Evolutionary conservation across 495 filamentous ascomycete genomes (phyloP).

Genomic region (Penicillium desertorum): DNA sequence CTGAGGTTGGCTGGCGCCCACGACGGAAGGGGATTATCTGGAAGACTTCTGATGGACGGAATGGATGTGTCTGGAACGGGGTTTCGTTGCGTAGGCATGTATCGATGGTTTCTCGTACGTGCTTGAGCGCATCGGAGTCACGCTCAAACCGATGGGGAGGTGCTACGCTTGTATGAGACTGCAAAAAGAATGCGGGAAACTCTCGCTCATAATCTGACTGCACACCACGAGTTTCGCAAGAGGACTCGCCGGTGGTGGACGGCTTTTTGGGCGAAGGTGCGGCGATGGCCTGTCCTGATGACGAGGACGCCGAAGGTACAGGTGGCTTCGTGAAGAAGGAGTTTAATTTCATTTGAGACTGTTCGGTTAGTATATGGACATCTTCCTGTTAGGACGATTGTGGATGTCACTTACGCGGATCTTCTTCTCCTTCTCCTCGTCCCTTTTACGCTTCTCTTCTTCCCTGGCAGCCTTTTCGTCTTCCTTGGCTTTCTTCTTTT

Average conservation of each 20-base stretch:
- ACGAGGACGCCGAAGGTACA: conserved; percentile 19
- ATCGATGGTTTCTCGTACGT: conserved; percentile 50
- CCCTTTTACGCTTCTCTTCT: conserved; percentile 57
- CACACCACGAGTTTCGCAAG: conserved; percentile 14
- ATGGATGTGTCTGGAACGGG: conserved; percentile 28
- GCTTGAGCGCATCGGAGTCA: conserved; percentile 54
- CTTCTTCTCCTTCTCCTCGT: conserved; percentile 67
- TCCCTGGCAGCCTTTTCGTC: conserved; percentile 60
- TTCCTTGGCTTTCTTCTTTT: conserved; percentile 60
- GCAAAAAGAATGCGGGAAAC: conserved; percentile 78
- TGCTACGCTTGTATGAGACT: conserved; percentile 64
- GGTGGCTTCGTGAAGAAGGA: conserved; percentile 60
- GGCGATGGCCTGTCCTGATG: conserved; percentile 13
- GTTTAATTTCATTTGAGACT: conserved; percentile 60
- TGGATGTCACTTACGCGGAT: conserved; percentile 51
- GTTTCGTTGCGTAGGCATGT: conserved; percentile 34
- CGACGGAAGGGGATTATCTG: conserved; percentile 54
- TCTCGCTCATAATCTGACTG: conserved; percentile 64
- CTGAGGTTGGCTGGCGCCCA: conserved; percentile 52
- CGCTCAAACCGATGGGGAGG: conserved; percentile 50
- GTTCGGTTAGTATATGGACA: conserved; percentile 16
- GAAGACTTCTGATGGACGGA: conserved; percentile 59
- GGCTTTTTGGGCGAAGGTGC: conserved; percentile 26
- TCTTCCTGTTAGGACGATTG: background rate
- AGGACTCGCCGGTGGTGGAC: conserved; percentile 12